Base-by-base conservation (phyloP, 2,329 filamentous ascomycete species). In the Botryotinia narcissicola region DNA sequence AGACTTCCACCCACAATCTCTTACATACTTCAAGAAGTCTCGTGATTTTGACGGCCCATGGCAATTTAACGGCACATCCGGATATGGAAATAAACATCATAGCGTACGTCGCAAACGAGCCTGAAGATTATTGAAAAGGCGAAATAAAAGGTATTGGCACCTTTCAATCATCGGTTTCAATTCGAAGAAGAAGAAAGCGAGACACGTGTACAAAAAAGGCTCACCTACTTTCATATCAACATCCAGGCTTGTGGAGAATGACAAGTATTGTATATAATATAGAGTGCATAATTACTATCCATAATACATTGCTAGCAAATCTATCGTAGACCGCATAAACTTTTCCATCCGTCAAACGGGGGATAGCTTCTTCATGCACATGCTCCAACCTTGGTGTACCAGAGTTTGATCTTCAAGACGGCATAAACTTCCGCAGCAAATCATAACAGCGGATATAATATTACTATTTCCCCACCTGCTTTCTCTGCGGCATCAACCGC, bases 191-290 rank as follows among this genome's bases (percentile, higher is more conserved):
- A n/a, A n/a, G 51, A 69, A 69, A 32, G 66, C 37, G 37, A 69
- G 66, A 69, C 66, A 69, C 66, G 66, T 69, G 66, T 69, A 69
- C 66, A 69, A 57, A 69, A 54, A 69, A 54, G 48, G n/a, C 9
- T 69, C 66, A 69, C 66, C 66, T 69, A 69, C 66, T 69, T 57
- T 57, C 48, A 32, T 59, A 44, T 57, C n/a, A 4, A 68, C 29
- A 57, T 22, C 66, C 37, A 69, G 42, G 51, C 48, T 25, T 16
- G 66, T 69, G 66, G 66, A 57, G 66, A 69, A 32, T 32, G 37
- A 32, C 35, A 57, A 66, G 63, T 51, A n/a, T n/a, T 48, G 63
- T 48, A 66, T 37, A 35, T 66, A 48, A 29, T 40, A 57, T 32
- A 14, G 35, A 57, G 48, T 69, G 66, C 66, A 69, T 69, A 69